Evolutionary conservation across 2,329 filamentous ascomycete species (phyloP).

Genomic region (Lachnellula suecica): DNA sequence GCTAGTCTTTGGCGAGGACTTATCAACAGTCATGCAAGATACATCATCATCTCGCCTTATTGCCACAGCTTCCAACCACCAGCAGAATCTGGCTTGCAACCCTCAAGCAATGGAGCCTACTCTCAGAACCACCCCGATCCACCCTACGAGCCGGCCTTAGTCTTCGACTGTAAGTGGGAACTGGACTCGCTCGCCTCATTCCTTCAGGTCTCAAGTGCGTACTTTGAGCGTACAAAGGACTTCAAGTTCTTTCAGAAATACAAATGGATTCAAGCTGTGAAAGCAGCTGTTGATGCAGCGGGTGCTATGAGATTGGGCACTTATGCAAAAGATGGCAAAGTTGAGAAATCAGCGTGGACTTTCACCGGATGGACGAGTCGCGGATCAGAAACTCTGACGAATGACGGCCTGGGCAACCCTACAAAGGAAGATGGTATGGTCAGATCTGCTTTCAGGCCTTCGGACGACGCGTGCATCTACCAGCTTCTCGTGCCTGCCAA

Average conservation of each 20-base stretch:
- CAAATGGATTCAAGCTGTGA: constrained; percentile 71
- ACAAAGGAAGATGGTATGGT: constrained; percentile 76
- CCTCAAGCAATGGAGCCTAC: constrained; percentile 59
- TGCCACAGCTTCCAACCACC: constrained; percentile 92
- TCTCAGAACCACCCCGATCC: constrained; percentile 64
- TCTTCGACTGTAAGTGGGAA: constrained; percentile 97
- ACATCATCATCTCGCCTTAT: constrained; percentile 71
- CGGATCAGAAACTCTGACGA: constrained; percentile 78
- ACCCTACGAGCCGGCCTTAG: constrained; percentile 63
- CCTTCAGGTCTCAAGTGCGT: constrained; percentile 76
- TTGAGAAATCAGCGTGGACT: constrained; percentile 64
- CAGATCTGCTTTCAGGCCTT: constrained; percentile 84
- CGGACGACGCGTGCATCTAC: constrained; percentile 79
- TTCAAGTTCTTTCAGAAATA: constrained; percentile 69
- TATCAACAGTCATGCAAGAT: constrained; percentile 69
- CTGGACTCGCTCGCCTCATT: constrained; percentile 89
- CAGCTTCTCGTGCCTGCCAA: constrained; percentile 88
- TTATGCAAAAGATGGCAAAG: constrained; percentile 58
- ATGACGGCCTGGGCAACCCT: constrained; percentile 78
- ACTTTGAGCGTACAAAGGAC: constrained; percentile 71
- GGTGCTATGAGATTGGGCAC: constrained; percentile 72
- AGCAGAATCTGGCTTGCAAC: constrained; percentile 64
- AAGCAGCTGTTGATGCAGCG: constrained; percentile 67
- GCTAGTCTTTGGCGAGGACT: constrained; percentile 67
- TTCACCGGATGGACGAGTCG: constrained; percentile 73